Percentiles rank a stretch among this genome's conserved stretches.
Conservation (phyloP, 345 rosid species). For the Gossypium australe region DNA sequence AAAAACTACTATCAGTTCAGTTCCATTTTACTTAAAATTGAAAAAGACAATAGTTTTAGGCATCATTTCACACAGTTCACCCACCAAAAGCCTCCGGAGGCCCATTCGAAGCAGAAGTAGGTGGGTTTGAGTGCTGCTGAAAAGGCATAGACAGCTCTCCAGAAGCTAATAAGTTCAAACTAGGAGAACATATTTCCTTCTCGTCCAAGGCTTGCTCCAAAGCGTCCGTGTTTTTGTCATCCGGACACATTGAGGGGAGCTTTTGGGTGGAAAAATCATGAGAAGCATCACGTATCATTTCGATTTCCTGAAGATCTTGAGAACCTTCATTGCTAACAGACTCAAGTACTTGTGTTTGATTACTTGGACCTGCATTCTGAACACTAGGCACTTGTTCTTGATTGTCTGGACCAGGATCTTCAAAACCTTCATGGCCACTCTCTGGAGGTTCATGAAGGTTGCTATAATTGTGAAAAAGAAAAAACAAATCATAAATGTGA, state of each 20-base stretch:
- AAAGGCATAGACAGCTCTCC: slow-evolving; percentile 29
- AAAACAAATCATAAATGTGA: background rate
- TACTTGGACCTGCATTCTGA: slow-evolving; percentile 30
- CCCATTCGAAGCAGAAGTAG: slow-evolving; percentile 35
- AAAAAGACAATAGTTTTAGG: background rate
- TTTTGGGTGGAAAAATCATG: slow-evolving; percentile 29
- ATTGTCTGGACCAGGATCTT: slow-evolving; percentile 25
- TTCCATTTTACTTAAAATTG: background rate
- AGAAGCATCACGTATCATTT: slow-evolving; percentile 49
- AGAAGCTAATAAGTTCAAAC: slow-evolving; percentile 31
- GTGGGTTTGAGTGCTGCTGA: slow-evolving; percentile 47
- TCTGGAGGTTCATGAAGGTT: slow-evolving; percentile 20
- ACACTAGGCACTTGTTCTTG: slow-evolving; percentile 21
- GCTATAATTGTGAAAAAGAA: slow-evolving; percentile 21
- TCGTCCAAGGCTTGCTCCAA: slow-evolving; percentile 32
- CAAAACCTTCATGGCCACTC: slow-evolving; percentile 13
- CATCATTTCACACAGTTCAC: slow-evolving; percentile 14
- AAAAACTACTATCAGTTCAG: background rate
- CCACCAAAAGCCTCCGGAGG: slow-evolving; percentile 39
- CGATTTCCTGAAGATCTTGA: slow-evolving; percentile 45
- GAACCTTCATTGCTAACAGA: slow-evolving; percentile 15
- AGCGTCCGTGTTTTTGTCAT: slow-evolving; percentile 19
- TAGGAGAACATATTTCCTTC: slow-evolving; percentile 37
- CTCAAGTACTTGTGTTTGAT: slow-evolving; percentile 29
- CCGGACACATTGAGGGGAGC: slow-evolving; percentile 20